A percentile compares a stretch with the other conserved stretches of the same genome.
These are phyloP conservation scores for Thyridium curvatum DNA, from an alignment of 2,329 filamentous ascomycete species.

Conservation along the genomic window DNA sequence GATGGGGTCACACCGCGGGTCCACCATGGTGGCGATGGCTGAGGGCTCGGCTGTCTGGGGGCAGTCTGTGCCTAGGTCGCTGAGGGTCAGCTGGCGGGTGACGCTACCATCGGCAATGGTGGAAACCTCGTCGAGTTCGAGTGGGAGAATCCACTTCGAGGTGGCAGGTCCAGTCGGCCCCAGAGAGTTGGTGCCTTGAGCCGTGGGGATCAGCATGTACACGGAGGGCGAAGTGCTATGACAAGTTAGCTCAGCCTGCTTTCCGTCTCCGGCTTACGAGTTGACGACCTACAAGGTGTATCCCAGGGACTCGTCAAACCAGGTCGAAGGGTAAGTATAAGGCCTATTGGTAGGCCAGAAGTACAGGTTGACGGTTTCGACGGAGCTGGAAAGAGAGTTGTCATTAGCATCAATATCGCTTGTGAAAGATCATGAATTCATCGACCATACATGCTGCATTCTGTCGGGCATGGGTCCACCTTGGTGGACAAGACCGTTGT, in stretches of 20 bases:
- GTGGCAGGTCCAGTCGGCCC: slow-evolving; percentile 22
- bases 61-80: slow-evolving; percentile 26
- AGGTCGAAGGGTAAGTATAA: slow-evolving; percentile 24
- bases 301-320: slow-evolving; percentile 16
- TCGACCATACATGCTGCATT: slow-evolving; percentile 23
- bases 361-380: slow-evolving; percentile 24
- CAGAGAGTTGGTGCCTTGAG: slow-evolving; percentile 22
- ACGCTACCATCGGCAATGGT: slow-evolving; percentile 19
- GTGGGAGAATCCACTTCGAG: slow-evolving; percentile 19
- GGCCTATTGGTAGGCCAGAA: slow-evolving; percentile 25
- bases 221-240: slow-evolving; percentile 30
- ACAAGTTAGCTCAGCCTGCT: slow-evolving; percentile 2
- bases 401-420: no score
- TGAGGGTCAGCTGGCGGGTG: slow-evolving; percentile 23
- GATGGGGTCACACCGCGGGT: slow-evolving; percentile 23
- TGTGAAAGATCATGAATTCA: no score
- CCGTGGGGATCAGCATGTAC: slow-evolving; percentile 28
- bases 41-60: slow-evolving; percentile 17
- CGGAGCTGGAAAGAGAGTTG: slow-evolving; percentile 12
- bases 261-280: no score
- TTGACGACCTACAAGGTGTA: slow-evolving; percentile 26
- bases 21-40: slow-evolving; percentile 19
- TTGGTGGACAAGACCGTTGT: slow-evolving; percentile 15
- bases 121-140: slow-evolving; percentile 25
- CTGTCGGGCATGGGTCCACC: slow-evolving; percentile 20